Percentiles rank a stretch among this genome's conserved stretches.
Evolutionary conservation across 2,329 filamentous ascomycete genomes (phyloP).

Genomic region (Epichloe coenophiala): DNA sequence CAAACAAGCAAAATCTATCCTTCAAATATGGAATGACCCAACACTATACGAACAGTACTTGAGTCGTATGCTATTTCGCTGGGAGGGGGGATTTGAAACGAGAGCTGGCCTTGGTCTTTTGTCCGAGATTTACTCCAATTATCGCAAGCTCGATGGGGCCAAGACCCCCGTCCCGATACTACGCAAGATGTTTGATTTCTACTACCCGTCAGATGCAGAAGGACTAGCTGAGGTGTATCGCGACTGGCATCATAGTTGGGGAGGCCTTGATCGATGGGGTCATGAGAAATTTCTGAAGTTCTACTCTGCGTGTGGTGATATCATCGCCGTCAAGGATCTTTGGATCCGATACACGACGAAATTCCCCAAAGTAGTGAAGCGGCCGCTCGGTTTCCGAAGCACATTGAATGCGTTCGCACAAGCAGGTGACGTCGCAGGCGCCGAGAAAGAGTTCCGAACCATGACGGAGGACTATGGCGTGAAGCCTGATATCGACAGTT

Average conservation of each 20-base stretch:
- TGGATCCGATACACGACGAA: slow-evolving; percentile 29
- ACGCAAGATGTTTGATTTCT: slow-evolving; percentile 30
- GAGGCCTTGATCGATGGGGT: slow-evolving; percentile 27
- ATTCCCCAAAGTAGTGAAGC: slow-evolving; percentile 21
- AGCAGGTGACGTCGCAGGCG: slow-evolving; percentile 47
- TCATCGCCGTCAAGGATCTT: slow-evolving; percentile 29
- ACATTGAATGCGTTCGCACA: slow-evolving; percentile 61
- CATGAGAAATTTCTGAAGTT: slow-evolving; percentile 36
- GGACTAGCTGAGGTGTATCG: slow-evolving; percentile 33
- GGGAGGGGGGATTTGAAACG: slow-evolving; percentile 14
- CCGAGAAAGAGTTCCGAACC: slow-evolving; percentile 47
- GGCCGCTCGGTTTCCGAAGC: slow-evolving; percentile 33
- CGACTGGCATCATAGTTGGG: slow-evolving; percentile 33
- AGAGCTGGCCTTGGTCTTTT: slow-evolving; percentile 20
- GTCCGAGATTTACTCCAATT: slow-evolving; percentile 30
- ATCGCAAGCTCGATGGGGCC: slow-evolving; percentile 27
- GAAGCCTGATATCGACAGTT: slow-evolving; percentile 45
- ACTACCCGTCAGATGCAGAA: slow-evolving; percentile 22
- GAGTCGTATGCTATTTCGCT: slow-evolving; percentile 17
- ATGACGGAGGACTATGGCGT: slow-evolving; percentile 43
- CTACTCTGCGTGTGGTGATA: slow-evolving; percentile 34
- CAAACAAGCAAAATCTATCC: slow-evolving; percentile 22
- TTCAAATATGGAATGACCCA: slow-evolving; percentile 25
- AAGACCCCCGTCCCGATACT: slow-evolving; percentile 26
- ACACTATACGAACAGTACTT: slow-evolving; percentile 32